Evolutionary conservation across 2,329 filamentous ascomycete species (phyloP), one percentile per base, ranked within the genome.

Genomic region (Amesomyces nigricolor): DNA sequence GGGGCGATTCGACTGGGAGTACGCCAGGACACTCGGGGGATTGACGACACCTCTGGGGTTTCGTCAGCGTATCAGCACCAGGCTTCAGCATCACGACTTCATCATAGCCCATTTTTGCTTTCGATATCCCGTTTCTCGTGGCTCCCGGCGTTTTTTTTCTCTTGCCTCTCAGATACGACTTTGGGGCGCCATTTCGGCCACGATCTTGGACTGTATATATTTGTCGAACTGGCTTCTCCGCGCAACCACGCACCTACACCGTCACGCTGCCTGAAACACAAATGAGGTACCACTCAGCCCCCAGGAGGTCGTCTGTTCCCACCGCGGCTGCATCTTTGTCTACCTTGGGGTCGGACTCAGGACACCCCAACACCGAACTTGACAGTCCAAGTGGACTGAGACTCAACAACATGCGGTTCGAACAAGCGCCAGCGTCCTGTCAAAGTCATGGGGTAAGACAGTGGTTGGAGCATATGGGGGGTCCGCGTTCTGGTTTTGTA

Each of bases 171-270:
- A 4, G 22, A 26, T 26, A 26, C 22, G 22, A 26, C 22, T 26
- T 5, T 26, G 22, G 22, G 22, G 22, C 46, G 19, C 32, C 40
- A n/a, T 49, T 45, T 44, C 47, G 22, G 51, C 35, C 48, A 58
- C 46, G 39, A 47, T 44, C 51, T 48, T 58, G 17, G 30, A 35
- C 22, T 57, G 57, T 61, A 59, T 57, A 61, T 61, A 59, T 52
- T 26, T 47, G 39, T 51, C 45, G 32, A 38, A 30, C 35, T 32
- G 39, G 13, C 35, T 44, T 51, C 30, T 35, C 26, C 40, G 32
- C 37, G 4, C 32, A 32, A 32, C 37, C 35, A 37, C 10, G 7
- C 19, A 26, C 35, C 8, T n/a, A 8, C 13, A 16, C 42, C 38
- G 8, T 14, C n/a, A 11, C 22, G 9, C 32, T 37, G 1, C 44